Evolutionary conservation across 495 filamentous ascomycete species (phyloP).

Genomic region (Chlorociboria aeruginascens): DNA sequence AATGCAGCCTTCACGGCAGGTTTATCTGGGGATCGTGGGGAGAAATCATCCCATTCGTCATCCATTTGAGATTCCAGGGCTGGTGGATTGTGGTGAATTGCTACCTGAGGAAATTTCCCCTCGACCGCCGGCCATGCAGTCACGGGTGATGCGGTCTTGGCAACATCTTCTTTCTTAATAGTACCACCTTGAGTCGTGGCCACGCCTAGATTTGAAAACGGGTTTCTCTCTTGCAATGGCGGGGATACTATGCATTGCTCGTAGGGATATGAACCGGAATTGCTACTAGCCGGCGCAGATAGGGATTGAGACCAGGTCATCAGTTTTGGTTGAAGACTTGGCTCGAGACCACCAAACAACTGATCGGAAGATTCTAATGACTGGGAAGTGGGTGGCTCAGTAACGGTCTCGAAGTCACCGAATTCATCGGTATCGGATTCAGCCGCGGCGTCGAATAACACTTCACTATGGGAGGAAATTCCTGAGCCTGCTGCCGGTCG

Average conservation of each 20-base stretch:
- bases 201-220: slow-evolving; percentile 29
- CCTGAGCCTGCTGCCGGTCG: background rate
- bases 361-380: slow-evolving; percentile 8
- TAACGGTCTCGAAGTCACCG: slow-evolving; percentile 58
- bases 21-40: slow-evolving; percentile 27
- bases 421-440: slow-evolving; percentile 51
- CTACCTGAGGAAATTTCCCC: slow-evolving; percentile 10
- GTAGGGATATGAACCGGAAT: slow-evolving; percentile 17
- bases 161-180: slow-evolving; percentile 20
- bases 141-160: slow-evolving; percentile 26
- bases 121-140: slow-evolving; percentile 33
- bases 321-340: slow-evolving; percentile 1
- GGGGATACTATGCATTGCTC: slow-evolving; percentile 37
- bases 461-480: slow-evolving; percentile 20
- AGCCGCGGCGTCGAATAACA: slow-evolving; percentile 37
- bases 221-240: slow-evolving; percentile 37
- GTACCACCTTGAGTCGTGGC: slow-evolving; percentile 26
- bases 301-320: background rate
- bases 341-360: slow-evolving; percentile 9
- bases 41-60: slow-evolving; percentile 50
- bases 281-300: slow-evolving; percentile 6
- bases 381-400: background rate
- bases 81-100: background rate
- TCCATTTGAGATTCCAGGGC: slow-evolving; percentile 22
- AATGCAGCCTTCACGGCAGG: slow-evolving; percentile 7